Conservation (phyloP, 2,329 filamentous ascomycete genomes). For the Sarocladium strictum region DNA sequence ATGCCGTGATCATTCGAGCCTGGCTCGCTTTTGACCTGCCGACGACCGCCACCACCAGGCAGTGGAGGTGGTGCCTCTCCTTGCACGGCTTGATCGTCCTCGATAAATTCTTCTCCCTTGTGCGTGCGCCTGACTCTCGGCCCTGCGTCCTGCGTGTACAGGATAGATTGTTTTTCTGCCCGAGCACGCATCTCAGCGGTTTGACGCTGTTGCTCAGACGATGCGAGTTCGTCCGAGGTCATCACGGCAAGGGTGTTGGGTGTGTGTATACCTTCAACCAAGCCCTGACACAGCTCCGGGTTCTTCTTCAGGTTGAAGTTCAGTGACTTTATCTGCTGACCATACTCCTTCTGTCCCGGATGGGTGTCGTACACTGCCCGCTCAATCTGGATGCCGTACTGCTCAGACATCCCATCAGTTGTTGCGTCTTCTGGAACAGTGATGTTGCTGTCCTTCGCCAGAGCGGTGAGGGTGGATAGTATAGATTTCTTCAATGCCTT, state of each 20-base stretch:
- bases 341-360: slow-evolving; percentile 45
- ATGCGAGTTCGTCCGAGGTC: slow-evolving; percentile 86
- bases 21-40: slow-evolving; percentile 30
- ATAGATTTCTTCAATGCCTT: slow-evolving; percentile 67
- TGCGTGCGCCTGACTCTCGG: slow-evolving; percentile 84
- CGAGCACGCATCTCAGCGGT: slow-evolving; percentile 71
- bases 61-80: slow-evolving; percentile 27
- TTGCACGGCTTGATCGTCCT: slow-evolving; percentile 51
- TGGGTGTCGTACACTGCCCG: slow-evolving; percentile 57
- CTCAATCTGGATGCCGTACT: slow-evolving; percentile 74
- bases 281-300: slow-evolving; percentile 64
- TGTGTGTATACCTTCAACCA: slow-evolving; percentile 67
- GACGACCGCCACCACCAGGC: slow-evolving; percentile 13
- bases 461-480: slow-evolving; percentile 55
- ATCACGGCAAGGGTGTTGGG: slow-evolving; percentile 79
- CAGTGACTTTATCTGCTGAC: slow-evolving; percentile 65
- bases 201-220: slow-evolving; percentile 77
- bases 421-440: slow-evolving; percentile 57
- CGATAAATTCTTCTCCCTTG: slow-evolving; percentile 89
- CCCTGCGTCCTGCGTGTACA: slow-evolving; percentile 64
- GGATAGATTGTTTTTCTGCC: slow-evolving; percentile 76
- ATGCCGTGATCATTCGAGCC: slow-evolving; percentile 18
- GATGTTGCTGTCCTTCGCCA: slow-evolving; percentile 61
- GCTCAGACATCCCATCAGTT: slow-evolving; percentile 59
- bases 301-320: slow-evolving; percentile 88